Base-by-base conservation (phyloP, 306 rosid species). In the Cajanus cajan region DNA sequence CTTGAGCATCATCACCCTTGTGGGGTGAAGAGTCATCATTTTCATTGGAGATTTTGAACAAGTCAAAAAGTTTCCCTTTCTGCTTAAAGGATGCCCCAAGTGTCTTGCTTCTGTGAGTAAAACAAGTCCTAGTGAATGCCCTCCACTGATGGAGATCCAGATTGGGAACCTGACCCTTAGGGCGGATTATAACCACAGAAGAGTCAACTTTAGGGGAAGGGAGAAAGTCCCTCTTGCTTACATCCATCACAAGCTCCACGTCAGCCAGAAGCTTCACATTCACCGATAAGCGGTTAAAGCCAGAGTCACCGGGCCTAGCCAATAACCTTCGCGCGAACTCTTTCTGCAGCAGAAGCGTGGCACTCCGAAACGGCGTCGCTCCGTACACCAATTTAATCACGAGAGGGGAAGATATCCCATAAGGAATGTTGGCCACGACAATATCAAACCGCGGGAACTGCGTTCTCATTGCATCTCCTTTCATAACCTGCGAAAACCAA, bases 181-280 rank as follows among this genome's bases (percentile, higher is more conserved):
- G 98, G 12, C 94, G 88, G 45, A 95, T 89, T 39, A 91, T 89
- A 58, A 93, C 90, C n/a, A 95, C 88, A 0, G 97, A 91, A 6
- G 98, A 95, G 62, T 95, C 99, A 8, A 91, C 98, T 81, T 95
- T 90, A 0, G 98, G 99, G 15, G 86, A 72, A 0, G 97, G 99
- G 25, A 93, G 66, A 81, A 95, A 95, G 67, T 95, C 96, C 83
- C 94, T 90, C 89, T 86, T 91, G 90, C 97, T 91, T 12, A 95
- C 97, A 43, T 91, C 93, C 94, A 89, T 91, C 16, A 85, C 84
- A 66, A 86, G 86, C 83, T 91, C 97, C 45, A 91, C 96, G 34
- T 90, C 82, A 48, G 98, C 98, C 67, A 95, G 37, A 44, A 93
- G 85, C 68, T 83, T 89, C 85, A 90, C 94, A 28, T 95, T 95